These are phyloP conservation scores for Sarocladium oryzae DNA, from an alignment of 2,329 filamentous ascomycete genomes.

Conservation along the genomic window DNA sequence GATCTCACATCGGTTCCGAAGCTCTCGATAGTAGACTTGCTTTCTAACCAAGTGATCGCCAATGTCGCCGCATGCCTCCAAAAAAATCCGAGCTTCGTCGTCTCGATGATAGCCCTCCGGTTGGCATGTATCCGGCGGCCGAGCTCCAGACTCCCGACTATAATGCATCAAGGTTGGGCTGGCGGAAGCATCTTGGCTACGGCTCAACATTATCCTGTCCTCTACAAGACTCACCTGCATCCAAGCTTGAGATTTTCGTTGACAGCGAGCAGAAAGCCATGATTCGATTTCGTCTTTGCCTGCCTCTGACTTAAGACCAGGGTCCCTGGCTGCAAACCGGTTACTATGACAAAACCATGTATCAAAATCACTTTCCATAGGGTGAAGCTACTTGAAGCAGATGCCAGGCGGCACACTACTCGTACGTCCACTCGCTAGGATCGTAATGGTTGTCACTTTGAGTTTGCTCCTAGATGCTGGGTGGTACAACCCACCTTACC, in stretches of 20 bases:
- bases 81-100: too few species aligned
- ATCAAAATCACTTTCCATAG: background rate
- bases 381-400: background rate
- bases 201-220: background rate
- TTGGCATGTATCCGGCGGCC: too few species aligned
- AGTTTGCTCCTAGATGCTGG: background rate
- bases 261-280: background rate
- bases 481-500: background rate
- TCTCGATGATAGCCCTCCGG: too few species aligned
- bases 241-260: background rate
- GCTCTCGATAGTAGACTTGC: too few species aligned
- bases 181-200: background rate
- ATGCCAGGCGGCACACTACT: background rate
- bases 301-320: background rate
- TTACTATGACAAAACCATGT: background rate
- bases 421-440: slow-evolving; percentile 4
- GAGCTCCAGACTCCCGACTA: too few species aligned
- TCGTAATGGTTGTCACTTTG: slow-evolving; percentile 3
- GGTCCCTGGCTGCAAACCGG: too few species aligned
- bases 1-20: too few species aligned
- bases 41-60: too few species aligned
- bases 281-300: background rate
- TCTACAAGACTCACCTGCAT: background rate
- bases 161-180: background rate
- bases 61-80: too few species aligned